Evolutionary conservation across 352 stramenopile genomes (phyloP).

Genomic region (Phytopythium chamaehyphon): DNA sequence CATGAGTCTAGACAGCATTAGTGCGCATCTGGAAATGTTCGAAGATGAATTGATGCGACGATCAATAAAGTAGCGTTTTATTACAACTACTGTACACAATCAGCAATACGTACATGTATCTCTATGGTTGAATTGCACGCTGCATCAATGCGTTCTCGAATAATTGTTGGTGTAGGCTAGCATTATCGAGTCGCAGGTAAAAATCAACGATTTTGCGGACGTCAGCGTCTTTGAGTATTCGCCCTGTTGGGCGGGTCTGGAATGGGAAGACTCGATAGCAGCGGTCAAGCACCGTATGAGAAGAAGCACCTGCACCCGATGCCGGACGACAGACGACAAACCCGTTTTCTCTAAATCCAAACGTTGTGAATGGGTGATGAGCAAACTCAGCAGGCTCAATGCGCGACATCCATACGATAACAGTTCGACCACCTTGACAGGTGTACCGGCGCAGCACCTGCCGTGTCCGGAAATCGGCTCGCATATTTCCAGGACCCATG

Average conservation of each 20-base stretch:
- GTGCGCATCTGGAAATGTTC: neutral
- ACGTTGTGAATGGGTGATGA: constrained; percentile 24
- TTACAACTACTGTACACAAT: too few relatives aligned
- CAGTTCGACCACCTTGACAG: constrained; percentile 21
- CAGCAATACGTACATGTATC: too few relatives aligned
- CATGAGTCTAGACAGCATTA: neutral
- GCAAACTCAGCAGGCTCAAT: constrained; percentile 32
- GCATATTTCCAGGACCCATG: constrained; percentile 26
- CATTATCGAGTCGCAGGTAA: constrained; percentile 26
- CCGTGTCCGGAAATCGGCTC: constrained; percentile 28
- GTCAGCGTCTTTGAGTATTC: constrained; percentile 19
- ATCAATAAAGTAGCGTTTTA: too few relatives aligned
- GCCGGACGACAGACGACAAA: constrained; percentile 26
- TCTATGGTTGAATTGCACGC: constrained; percentile 15
- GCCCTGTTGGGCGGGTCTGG: constrained; percentile 10
- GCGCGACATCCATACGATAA: constrained; percentile 37
- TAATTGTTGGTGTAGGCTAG: constrained; percentile 27
- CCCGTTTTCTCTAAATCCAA: constrained; percentile 34
- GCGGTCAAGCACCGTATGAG: constrained; percentile 24
- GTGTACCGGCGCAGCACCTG: constrained; percentile 31
- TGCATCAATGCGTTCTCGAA: constrained; percentile 38
- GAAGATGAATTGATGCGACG: neutral
- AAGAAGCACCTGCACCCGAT: constrained; percentile 21
- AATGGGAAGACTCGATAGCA: constrained; percentile 34
- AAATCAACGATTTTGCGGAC: constrained; percentile 32